Conservation (phyloP, 805 yeast species). For the Ogataea degrootiae region DNA sequence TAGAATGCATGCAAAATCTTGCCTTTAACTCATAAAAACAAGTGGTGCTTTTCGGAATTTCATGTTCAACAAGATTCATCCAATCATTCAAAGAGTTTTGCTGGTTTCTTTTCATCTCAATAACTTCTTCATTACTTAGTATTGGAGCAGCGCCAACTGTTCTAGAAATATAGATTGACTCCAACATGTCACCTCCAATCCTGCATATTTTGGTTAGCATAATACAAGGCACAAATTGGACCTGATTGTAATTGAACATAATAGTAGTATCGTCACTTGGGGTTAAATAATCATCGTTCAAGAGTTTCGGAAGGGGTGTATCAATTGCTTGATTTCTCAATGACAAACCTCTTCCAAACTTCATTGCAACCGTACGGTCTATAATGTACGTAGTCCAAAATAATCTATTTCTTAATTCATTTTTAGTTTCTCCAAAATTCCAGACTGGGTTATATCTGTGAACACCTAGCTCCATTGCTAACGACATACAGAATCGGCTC, state of each 20-base stretch:
- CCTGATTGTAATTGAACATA: constrained; percentile 8
- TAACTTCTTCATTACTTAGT: constrained; percentile 15
- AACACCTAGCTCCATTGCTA: constrained; percentile 25
- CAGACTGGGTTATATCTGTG: constrained; percentile 24
- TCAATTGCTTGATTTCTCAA: constrained; percentile 23
- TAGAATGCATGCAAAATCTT: constrained; percentile 16
- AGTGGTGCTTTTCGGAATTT: constrained; percentile 11
- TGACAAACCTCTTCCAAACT: constrained; percentile 22
- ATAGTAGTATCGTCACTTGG: constrained; percentile 4
- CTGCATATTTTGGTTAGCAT: constrained; percentile 16
- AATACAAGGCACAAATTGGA: constrained; percentile 18
- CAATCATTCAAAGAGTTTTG: constrained; percentile 15
- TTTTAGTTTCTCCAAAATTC: constrained; percentile 19
- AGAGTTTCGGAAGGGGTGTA: constrained; percentile 20
- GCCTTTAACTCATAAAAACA: constrained; percentile 19
- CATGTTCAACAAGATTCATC: constrained; percentile 16
- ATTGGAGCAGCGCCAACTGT: constrained; percentile 17
- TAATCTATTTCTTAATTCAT: constrained; percentile 21
- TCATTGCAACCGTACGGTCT: constrained; percentile 24
- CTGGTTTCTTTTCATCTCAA: constrained; percentile 5
- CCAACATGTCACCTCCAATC: constrained; percentile 21
- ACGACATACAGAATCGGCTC: constrained; percentile 22
- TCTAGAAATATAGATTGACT: constrained; percentile 22
- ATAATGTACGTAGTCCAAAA: constrained; percentile 23
- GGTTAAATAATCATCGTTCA: constrained; percentile 14